Conservation (phyloP, 148 eudicot species). For the Gaultheria prostrata region DNA sequence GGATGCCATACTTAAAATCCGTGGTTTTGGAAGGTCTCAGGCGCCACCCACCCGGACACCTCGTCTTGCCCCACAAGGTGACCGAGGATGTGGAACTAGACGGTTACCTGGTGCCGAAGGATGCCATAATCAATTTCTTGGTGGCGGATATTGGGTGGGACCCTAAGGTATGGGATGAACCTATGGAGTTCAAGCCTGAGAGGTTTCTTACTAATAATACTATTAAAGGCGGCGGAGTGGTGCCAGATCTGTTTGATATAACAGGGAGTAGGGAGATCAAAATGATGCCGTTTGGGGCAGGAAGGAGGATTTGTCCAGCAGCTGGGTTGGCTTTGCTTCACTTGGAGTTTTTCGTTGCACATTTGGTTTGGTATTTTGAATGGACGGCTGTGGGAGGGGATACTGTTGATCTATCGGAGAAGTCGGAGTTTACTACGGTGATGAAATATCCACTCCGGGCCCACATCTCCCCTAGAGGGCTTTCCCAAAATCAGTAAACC, state of each 20-base stretch:
- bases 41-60: conserved; percentile 74
- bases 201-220: conserved; percentile 34
- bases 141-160: conserved; percentile 67
- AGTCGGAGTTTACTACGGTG: conserved; percentile 46
- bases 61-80: conserved; percentile 55
- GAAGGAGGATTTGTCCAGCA: conserved; percentile 68
- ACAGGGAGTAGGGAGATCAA: conserved; percentile 66
- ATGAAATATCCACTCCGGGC: conserved; percentile 64
- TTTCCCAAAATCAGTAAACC: not conserved
- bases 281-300: conserved; percentile 79
- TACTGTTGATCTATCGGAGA: conserved; percentile 58
- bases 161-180: conserved; percentile 61
- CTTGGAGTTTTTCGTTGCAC: conserved; percentile 62
- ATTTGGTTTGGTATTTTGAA: conserved; percentile 59
- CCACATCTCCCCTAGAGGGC: conserved; percentile 33
- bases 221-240: not conserved
- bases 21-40: conserved; percentile 62
- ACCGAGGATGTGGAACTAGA: conserved; percentile 45
- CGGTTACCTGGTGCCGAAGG: conserved; percentile 49
- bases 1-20: conserved; percentile 57
- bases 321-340: conserved; percentile 52
- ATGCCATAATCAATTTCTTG: conserved; percentile 44
- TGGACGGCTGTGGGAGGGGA: conserved; percentile 44
- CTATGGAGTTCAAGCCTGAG: conserved; percentile 63
- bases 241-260: conserved; percentile 32